These are phyloP conservation scores for Candida maris DNA, from an alignment of 805 yeast genomes.

Conservation along the genomic window DNA sequence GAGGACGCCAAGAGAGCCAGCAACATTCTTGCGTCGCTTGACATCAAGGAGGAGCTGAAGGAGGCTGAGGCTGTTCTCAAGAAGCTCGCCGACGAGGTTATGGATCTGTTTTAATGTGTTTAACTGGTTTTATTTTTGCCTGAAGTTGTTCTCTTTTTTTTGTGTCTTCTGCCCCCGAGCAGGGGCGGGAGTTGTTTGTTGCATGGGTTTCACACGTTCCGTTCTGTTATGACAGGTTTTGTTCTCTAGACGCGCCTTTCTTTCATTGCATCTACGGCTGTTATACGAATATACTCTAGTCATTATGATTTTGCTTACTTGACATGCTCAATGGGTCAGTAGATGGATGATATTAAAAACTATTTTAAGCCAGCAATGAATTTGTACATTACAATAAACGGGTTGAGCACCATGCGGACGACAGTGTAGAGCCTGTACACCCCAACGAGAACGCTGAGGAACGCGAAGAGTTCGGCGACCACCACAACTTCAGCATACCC, in stretches of 20 bases:
- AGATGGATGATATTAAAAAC: too few species aligned
- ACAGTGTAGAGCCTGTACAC: constrained; percentile 9
- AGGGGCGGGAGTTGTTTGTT: too few species aligned
- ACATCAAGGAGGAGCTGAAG: constrained; percentile 18
- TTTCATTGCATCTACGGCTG: too few species aligned
- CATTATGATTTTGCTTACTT: too few species aligned
- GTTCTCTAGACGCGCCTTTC: too few species aligned
- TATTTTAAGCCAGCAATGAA: constrained; percentile 2
- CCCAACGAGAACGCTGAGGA: constrained; percentile 5
- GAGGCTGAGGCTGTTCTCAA: constrained; percentile 20
- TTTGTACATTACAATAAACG: constrained; percentile 3
- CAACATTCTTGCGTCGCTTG: constrained; percentile 21
- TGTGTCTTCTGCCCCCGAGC: too few species aligned
- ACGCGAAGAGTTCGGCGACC: constrained; percentile 8
- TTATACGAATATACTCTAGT: too few species aligned
- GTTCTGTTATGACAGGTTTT: too few species aligned
- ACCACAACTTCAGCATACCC: constrained; percentile 9
- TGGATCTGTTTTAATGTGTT: constrained; percentile 9
- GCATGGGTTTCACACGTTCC: too few species aligned
- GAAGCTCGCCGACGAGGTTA: constrained; percentile 19
- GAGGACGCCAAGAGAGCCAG: constrained; percentile 22
- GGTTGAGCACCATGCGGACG: constrained; percentile 5
- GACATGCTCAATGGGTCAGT: too few species aligned
- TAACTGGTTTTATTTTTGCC: constrained; percentile 4
- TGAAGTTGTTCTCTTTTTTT: too few species aligned